phyloP scores from a whole-genome alignment of 495 filamentous ascomycete genomes.

The Cudoniella acicularis region DNA sequence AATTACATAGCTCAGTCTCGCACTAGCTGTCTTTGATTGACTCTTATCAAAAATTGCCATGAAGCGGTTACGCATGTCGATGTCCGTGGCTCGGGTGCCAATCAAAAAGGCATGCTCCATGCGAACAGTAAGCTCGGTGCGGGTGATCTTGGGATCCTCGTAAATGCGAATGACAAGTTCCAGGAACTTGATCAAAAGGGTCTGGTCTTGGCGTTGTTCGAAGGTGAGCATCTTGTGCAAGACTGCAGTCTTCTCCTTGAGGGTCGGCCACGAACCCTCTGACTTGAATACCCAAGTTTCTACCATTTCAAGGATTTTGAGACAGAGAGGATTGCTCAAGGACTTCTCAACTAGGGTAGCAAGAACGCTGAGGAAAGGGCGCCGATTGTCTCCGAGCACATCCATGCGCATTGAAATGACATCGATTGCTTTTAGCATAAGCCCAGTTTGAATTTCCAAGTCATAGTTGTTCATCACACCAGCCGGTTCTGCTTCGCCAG shows the following conservation, averaged over 20 bases:
- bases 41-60: slow-evolving; percentile 91
- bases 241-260: slow-evolving; percentile 97
- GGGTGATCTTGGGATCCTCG: slow-evolving; percentile 89
- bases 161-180: slow-evolving; percentile 96
- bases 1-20: slow-evolving; percentile 81
- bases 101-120: slow-evolving; percentile 98
- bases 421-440: slow-evolving; percentile 93
- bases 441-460: slow-evolving; percentile 74
- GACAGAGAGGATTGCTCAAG: slow-evolving; percentile 74
- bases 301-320: slow-evolving; percentile 91
- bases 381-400: slow-evolving; percentile 82
- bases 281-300: slow-evolving; percentile 93
- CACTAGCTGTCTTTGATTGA: slow-evolving; percentile 80
- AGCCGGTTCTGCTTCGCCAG: slow-evolving; percentile 33
- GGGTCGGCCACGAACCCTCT: slow-evolving; percentile 86
- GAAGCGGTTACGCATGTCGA: slow-evolving; percentile 96
- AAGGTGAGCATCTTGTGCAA: slow-evolving; percentile 97
- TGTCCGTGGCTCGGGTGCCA: slow-evolving; percentile 87
- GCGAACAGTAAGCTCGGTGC: slow-evolving; percentile 91
- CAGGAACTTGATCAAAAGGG: slow-evolving; percentile 85
- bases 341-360: slow-evolving; percentile 95
- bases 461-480: slow-evolving; percentile 69
- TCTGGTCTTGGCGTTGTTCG: slow-evolving; percentile 74
- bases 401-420: slow-evolving; percentile 89
- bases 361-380: slow-evolving; percentile 90